Conservation (phyloP, 805 yeast genomes). For the Candida quercuum region DNA sequence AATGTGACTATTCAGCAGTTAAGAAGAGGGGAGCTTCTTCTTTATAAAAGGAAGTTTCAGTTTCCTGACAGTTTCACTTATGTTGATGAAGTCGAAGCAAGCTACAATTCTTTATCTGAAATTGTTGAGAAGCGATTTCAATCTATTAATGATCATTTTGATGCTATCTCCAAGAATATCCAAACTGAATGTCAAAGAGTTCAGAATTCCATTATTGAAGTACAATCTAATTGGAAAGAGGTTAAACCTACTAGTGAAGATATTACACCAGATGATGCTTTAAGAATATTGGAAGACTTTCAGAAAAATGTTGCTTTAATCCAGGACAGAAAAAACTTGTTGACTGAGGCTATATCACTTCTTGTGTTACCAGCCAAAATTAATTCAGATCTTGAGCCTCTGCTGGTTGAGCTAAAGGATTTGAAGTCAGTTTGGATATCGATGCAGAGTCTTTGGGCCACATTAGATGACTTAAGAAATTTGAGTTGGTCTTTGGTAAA, state of each 20-base stretch:
- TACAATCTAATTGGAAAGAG: conserved; percentile 41
- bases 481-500: conserved; percentile 45
- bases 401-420: conserved; percentile 47
- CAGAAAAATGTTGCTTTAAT: conserved; percentile 14
- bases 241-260: conserved; percentile 41
- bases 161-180: conserved; percentile 36
- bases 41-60: conserved; percentile 39
- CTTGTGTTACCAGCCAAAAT: conserved; percentile 29
- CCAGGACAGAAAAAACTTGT: conserved; percentile 11
- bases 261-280: conserved; percentile 38
- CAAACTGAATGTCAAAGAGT: conserved; percentile 35
- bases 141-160: conserved; percentile 36
- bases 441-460: conserved; percentile 44
- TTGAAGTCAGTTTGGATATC: conserved; percentile 61
- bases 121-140: conserved; percentile 30
- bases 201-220: conserved; percentile 24
- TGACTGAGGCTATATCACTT: conserved; percentile 29
- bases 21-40: conserved; percentile 29
- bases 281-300: conserved; percentile 26
- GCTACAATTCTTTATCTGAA: conserved; percentile 35
- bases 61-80: conserved; percentile 52
- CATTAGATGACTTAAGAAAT: conserved; percentile 36
- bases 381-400: conserved; percentile 24
- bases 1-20: conserved; percentile 8
- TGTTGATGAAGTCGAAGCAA: conserved; percentile 57